These are phyloP conservation scores for Vitis hybrid DNA, from an alignment of 177 flowering plant genomes.

Conservation along the genomic window DNA sequence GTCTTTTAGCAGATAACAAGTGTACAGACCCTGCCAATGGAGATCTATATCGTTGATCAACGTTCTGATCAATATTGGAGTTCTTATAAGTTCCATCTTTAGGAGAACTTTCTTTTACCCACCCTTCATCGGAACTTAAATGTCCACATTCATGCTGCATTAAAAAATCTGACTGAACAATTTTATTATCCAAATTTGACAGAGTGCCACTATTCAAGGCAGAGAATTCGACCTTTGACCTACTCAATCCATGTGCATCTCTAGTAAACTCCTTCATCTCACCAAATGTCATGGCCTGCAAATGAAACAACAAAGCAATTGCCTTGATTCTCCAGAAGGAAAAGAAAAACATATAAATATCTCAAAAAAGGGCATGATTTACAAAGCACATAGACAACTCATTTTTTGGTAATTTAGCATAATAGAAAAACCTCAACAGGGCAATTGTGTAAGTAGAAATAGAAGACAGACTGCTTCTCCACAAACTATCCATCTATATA, in stretches of 20 bases:
- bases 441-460: too few relatives aligned
- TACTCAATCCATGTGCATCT: conserved; percentile 16
- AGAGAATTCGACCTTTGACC: conserved; percentile 10
- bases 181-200: background rate
- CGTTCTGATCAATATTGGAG: conserved; percentile 11
- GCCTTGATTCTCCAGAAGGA: background rate
- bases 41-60: conserved; percentile 20
- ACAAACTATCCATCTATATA: too few relatives aligned
- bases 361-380: too few relatives aligned
- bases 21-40: conserved; percentile 29
- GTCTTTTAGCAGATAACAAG: conserved; percentile 27
- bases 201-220: conserved; percentile 7
- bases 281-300: conserved; percentile 26
- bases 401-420: too few relatives aligned
- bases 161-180: background rate
- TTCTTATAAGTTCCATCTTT: background rate
- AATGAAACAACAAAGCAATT: conserved; percentile 12
- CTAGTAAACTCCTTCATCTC: conserved; percentile 11
- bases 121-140: conserved; percentile 6
- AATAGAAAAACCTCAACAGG: too few relatives aligned
- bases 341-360: background rate
- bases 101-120: conserved; percentile 5
- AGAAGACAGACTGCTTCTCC: too few relatives aligned
- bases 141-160: conserved; percentile 11
- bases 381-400: too few relatives aligned